Evolutionary conservation across 176 grass and related monocot genomes (phyloP), one percentile per base, ranked within the genome.

Genomic region (Saccharum officinarum): DNA sequence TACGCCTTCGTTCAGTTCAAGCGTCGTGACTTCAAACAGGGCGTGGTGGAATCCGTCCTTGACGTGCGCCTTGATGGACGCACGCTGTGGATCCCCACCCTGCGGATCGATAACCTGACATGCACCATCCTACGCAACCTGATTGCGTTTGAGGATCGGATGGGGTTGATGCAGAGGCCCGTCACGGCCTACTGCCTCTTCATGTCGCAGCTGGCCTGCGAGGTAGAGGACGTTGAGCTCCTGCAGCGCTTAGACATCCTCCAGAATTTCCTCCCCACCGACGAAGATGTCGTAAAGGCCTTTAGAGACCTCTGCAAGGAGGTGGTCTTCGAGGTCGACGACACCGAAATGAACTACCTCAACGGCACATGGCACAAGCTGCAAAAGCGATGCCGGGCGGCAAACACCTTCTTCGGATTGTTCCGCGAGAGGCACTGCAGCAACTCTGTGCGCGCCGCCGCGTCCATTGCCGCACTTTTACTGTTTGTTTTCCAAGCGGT

Each of bases 151-250:
- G 63, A 67, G 28, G 63, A 67, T 6, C 5, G 6, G 5, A 41
- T 41, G 40, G 2, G 0, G 20, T 2, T 0, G 33, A 22, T 0
- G 0, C 2, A 7, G 17, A 40, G 18, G 67, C 67, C 37, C 1
- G 67, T 70, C 18, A 70, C 36, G 37, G 72, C 82, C 8, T 84
- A 84, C 72, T 84, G 72, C 44, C 1, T 76, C 44, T 84, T 84
- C 72, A 67, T 84, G 59, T 77, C 82, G 31, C 82, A 84, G 61
- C 0, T 84, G 14, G 82, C 72, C 13, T 2, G 31, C 72, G 55
- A 45, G 8, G 22, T 15, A 41, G 20, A 54, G 13, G 72, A 84
- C 72, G 82, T 84, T 8, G 61, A 3, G 65, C 65, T 78, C 7
- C 65, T 85, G 18, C 17, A n/a, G 8, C n/a, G 65, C 65, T 0